Base-by-base conservation (phyloP, 106 monocot genomes). In the Agapanthus africanus region DNA sequence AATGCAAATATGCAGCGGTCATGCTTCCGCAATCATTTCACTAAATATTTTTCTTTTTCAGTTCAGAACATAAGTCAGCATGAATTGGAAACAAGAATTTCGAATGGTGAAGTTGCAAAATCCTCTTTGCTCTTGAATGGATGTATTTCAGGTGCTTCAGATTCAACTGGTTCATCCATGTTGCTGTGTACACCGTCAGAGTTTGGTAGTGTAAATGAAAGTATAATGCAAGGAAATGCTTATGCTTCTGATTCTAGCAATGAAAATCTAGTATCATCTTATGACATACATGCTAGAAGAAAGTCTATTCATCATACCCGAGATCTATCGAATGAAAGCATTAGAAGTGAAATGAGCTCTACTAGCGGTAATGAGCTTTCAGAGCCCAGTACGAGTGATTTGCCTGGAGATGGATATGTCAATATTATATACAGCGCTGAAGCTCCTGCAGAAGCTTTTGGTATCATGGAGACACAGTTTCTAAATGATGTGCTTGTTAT, bases 321-420 rank as follows among this genome's bases (percentile, higher is more conserved):
- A 74, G 91, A 76, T 67, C 68, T 71, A 27, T 95, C 95, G 67
- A 26, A 44, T 76, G 95, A 91, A 63, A 95, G 95, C 66, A 74
- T 84, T 54, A 62, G 3, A 3, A 95, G 95, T 84, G 91, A 95
- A 71, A 42, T 69, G 37, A 91, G 90, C 75, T 94, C 93, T 74
- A 51, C 80, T 65, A 68, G 82, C 65, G 84, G 87, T 26, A 90
- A 78, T 81, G 93, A 90, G 49, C 32, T 75, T 60, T 90, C 88
- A 50, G 71, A 61, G 67, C 61, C 76, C 73, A 78, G 74, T 35
- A n/a, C 70, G 31, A 66, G 68, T 50, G 84, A 75, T 75, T 84
- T 73, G 40, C 34, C 67, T 69, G 78, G 81, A 33, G 88, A 91
- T 77, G 74, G 71, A 9, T 75, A 78, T 68, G 37, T 37, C 40